These are phyloP conservation scores for Puccinellia tenuiflora DNA, from an alignment of 176 grass and related monocot species.

Conservation along the genomic window DNA sequence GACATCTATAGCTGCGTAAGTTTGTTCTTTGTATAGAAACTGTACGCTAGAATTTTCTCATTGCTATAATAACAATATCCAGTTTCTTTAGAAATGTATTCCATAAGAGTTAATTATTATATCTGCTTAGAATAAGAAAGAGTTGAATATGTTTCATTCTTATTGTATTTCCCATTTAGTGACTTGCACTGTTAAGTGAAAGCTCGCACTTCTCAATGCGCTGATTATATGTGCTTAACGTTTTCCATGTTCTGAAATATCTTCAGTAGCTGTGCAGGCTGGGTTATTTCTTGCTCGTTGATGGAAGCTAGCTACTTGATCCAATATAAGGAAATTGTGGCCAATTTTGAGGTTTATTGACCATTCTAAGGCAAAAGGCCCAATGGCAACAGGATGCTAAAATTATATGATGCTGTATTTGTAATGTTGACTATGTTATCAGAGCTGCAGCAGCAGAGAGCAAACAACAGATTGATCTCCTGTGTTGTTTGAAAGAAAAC, in stretches of 20 bases:
- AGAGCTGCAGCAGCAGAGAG: neutral
- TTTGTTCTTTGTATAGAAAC: neutral
- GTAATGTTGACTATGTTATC: neutral
- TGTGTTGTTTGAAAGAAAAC: neutral
- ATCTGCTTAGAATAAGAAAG: neutral
- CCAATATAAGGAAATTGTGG: too few species aligned
- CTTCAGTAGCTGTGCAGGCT: too few species aligned
- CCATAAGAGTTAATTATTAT: neutral
- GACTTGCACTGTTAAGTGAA: too few species aligned
- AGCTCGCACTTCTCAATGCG: too few species aligned
- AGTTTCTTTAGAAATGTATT: neutral
- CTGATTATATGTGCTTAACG: too few species aligned
- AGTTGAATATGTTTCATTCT: too few species aligned
- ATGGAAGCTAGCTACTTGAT: too few species aligned
- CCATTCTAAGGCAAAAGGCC: neutral
- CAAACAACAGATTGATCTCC: neutral
- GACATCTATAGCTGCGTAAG: neutral
- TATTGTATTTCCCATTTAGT: too few species aligned
- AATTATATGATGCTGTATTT: neutral
- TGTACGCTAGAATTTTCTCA: neutral
- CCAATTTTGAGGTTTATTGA: neutral
- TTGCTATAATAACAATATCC: neutral
- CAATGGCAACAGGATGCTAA: neutral
- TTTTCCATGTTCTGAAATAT: too few species aligned
- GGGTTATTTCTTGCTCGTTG: too few species aligned